Percentiles rank a stretch among this genome's conserved stretches.
Evolutionary conservation across 768 basidiomycete species (phyloP).

Genomic region (Naematelia encephala): DNA sequence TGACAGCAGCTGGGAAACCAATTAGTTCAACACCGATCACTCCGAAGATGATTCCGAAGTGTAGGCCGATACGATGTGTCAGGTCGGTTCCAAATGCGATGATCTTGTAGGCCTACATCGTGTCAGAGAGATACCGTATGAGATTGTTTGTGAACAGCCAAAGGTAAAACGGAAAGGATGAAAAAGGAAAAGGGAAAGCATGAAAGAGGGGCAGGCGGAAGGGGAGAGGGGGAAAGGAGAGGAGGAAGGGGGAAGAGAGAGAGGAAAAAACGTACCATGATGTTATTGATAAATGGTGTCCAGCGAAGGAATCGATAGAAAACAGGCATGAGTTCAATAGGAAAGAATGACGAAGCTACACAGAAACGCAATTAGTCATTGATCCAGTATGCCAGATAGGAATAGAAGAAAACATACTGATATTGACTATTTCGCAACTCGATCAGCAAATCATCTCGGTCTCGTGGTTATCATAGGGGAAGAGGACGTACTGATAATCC

Average conservation of each 20-base stretch:
- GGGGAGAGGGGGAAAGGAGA: too few species aligned
- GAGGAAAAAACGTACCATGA: too few species aligned
- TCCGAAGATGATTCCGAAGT: slow-evolving; percentile 46
- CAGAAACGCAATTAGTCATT: too few species aligned
- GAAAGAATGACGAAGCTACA: too few species aligned
- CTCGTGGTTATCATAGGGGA: not conserved
- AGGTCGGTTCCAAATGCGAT: slow-evolving; percentile 43
- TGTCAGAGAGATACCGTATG: slow-evolving; percentile 15
- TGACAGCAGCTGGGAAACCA: too few species aligned
- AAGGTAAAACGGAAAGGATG: slow-evolving; percentile 30
- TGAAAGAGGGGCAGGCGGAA: too few species aligned
- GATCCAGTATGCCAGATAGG: not conserved
- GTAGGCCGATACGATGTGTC: slow-evolving; percentile 35
- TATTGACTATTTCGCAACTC: slow-evolving; percentile 38
- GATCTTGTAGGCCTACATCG: slow-evolving; percentile 42
- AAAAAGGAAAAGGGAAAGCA: too few species aligned
- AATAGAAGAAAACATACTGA: slow-evolving; percentile 32
- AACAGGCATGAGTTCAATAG: too few species aligned
- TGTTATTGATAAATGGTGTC: too few species aligned
- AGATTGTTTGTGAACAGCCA: not conserved
- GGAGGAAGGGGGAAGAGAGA: too few species aligned
- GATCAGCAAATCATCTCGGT: too few species aligned
- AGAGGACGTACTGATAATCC: slow-evolving; percentile 44
- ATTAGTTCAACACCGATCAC: slow-evolving; percentile 42
- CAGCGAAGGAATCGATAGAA: too few species aligned